Conservation (phyloP, 1,284 basidiomycete genomes). For the Trichosporon sp. region DNA sequence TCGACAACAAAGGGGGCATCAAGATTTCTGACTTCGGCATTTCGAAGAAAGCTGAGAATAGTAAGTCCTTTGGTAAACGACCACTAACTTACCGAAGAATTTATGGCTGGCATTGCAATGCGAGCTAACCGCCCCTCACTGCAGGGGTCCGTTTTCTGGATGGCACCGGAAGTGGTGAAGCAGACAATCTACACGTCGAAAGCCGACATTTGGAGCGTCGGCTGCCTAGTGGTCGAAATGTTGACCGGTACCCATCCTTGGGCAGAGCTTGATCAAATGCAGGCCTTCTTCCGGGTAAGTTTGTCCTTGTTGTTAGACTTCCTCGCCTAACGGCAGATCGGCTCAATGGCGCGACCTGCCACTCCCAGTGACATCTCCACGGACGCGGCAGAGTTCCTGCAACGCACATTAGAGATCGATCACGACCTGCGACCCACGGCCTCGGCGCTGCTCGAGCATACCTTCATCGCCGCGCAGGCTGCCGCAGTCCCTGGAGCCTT, state of each 20-base stretch:
- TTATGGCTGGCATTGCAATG: conserved; percentile 66
- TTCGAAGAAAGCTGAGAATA: conserved; percentile 95
- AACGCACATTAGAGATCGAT: conserved; percentile 80
- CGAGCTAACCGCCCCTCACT: conserved; percentile 84
- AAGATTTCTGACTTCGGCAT: conserved; percentile 97
- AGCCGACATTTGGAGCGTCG: conserved; percentile 98
- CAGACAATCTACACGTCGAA: conserved; percentile 89
- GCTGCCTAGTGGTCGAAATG: conserved; percentile 98
- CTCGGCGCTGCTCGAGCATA: conserved; percentile 70
- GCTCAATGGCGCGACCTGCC: conserved; percentile 76
- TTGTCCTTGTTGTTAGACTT: neutral
- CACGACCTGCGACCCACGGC: conserved; percentile 81
- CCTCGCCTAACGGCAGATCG: conserved; percentile 66
- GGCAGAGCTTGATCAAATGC: conserved; percentile 98
- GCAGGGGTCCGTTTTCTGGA: conserved; percentile 98
- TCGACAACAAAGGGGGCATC: conserved; percentile 97
- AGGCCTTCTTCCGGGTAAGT: conserved; percentile 88
- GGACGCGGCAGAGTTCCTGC: conserved; percentile 81
- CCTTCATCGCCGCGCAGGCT: conserved; percentile 63
- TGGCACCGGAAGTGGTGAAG: conserved; percentile 98
- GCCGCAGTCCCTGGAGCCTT: conserved; percentile 21
- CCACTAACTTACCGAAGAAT: conserved; percentile 64
- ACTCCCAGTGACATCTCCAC: conserved; percentile 84
- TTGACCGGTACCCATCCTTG: conserved; percentile 95
- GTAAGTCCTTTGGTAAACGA: no score